These are phyloP conservation scores for Plasmodium inui DNA, from an alignment of 169 alveolate genomes.

Conservation along the genomic window DNA sequence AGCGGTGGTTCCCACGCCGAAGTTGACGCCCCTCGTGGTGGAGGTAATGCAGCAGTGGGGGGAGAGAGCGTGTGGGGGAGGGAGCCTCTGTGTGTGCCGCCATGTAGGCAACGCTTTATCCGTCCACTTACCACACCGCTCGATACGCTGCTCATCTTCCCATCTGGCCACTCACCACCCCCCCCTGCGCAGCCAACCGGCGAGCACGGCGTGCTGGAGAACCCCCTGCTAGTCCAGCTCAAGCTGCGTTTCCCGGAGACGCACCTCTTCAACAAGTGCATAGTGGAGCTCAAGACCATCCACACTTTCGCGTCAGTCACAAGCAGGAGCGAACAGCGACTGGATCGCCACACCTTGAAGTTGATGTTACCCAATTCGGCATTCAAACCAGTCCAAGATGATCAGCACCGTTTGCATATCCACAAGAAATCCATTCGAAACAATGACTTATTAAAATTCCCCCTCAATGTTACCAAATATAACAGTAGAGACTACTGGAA, in stretches of 20 bases:
- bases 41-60: neutral
- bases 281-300: conserved; percentile 23
- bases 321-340: conserved; percentile 24
- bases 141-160: neutral
- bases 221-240: conserved; percentile 7
- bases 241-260: conserved; percentile 1
- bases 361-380: conserved; percentile 34
- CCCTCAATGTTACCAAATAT: conserved; percentile 23
- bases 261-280: conserved; percentile 31
- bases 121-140: neutral
- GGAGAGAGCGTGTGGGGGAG: neutral
- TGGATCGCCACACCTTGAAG: conserved; percentile 1
- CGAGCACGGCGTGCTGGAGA: conserved; percentile 21
- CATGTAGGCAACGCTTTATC: neutral
- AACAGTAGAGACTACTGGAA: conserved; percentile 48
- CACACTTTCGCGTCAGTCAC: conserved; percentile 30
- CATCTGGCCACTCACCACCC: neutral
- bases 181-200: neutral
- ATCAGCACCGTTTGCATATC: conserved; percentile 1
- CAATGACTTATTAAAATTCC: conserved; percentile 19
- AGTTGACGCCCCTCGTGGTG: conserved; percentile 7
- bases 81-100: too few species aligned
- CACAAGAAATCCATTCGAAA: conserved; percentile 16
- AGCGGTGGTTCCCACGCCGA: conserved; percentile 7
- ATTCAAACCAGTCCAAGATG: conserved; percentile 22